Evolutionary conservation across 345 rosid genomes (phyloP).

Genomic region (Eucalyptus sp.): DNA sequence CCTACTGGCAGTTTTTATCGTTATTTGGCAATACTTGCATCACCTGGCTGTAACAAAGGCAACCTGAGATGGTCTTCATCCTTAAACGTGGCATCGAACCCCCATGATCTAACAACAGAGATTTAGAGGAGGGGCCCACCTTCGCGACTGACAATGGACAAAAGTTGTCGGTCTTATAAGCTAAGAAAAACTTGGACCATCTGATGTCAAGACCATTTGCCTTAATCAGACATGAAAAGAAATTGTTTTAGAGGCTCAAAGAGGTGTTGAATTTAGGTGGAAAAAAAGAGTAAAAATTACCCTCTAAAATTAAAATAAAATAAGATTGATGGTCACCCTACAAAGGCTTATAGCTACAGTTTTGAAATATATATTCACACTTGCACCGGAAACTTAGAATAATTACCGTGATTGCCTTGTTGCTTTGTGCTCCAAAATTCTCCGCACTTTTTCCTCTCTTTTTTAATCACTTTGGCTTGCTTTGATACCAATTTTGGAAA

Average conservation of each 20-base stretch:
- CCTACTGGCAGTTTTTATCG: neutral
- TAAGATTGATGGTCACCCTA: neutral
- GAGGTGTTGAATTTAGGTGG: neutral
- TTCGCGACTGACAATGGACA: neutral
- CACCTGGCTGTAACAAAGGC: neutral
- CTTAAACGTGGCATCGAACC: neutral
- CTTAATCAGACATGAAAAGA: neutral
- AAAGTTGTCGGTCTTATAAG: neutral
- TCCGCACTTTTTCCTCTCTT: neutral
- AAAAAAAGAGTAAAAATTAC: neutral
- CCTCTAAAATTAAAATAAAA: neutral
- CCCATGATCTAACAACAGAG: neutral
- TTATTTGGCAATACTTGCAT: neutral
- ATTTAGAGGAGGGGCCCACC: neutral
- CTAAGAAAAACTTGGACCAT: neutral
- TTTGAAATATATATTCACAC: neutral
- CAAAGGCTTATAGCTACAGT: neutral
- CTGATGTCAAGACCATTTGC: neutral
- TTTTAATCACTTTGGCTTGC: constrained; percentile 8
- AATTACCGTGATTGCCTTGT: neutral
- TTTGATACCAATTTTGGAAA: neutral
- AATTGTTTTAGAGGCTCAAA: neutral
- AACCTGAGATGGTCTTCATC: neutral
- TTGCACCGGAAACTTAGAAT: constrained; percentile 4
- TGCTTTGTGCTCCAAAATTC: neutral